Base-by-base conservation (phyloP, 2,329 filamentous ascomycete genomes). In the Aspergillus latus region DNA sequence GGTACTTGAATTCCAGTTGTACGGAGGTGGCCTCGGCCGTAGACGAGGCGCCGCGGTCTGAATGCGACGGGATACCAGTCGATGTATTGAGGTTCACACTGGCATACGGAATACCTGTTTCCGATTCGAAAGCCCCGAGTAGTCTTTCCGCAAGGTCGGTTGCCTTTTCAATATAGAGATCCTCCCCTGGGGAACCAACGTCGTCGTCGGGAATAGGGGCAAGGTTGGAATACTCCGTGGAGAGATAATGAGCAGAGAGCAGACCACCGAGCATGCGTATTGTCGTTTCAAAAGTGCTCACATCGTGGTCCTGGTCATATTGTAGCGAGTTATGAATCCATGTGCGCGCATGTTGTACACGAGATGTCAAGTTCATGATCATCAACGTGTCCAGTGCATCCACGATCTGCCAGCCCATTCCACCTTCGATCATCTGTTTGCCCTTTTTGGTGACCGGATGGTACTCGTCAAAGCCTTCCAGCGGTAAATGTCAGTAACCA, bases 371-470 rank as follows among this genome's bases (percentile, higher is more conserved):
- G 72, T 97, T 97, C 94, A 99, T 99, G 59, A 99, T 80, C 78
- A 99, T 99, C 82, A 97, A 84, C 0, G 94, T 99, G 74, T 99
- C 94, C 61, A 99, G 79, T 10, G 93, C 87, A 76, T 99, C 94
- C 56, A 99, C 88, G 60, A 99, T 97, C 68, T 97, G 97, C 94
- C 95, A 99, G 30, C 94, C 94, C 75, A 99, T 82, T 28, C 93
- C 94, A 60, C 90, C 86, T 3, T 88, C 82, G 5, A 91, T 87
- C 93, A 99, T 97, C 66, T 94, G 86, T 50, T 80, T 81, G 49
- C 91, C 90, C 15, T 78, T 85, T 71, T 94, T 94, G 5, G 89
- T 86, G 29, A 93, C 76, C 1, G 94, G 94, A 65, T 90, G 86
- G 71, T 89, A 99, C 73, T 94, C 88, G 71, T 99, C 94, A 66